phyloP scores from a whole-genome alignment of 176 grass and related monocot species.

The Lolium perenne region DNA sequence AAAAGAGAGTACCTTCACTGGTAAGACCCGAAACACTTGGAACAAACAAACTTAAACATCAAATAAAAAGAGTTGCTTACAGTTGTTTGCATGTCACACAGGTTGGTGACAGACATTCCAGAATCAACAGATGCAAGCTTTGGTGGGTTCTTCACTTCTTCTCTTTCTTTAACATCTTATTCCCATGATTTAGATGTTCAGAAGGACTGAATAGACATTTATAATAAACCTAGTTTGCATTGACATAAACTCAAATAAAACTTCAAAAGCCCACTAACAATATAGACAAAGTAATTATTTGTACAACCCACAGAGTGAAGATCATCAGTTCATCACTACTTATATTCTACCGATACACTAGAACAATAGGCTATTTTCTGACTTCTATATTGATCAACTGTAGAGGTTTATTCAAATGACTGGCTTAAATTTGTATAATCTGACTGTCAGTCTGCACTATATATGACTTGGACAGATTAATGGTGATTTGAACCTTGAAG shows the following conservation, averaged over 20 bases:
- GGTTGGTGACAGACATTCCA: constrained; percentile 97
- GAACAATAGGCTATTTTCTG: neutral
- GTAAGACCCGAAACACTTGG: constrained; percentile 61
- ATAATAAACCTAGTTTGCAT: neutral
- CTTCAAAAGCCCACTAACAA: neutral
- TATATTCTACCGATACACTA: neutral
- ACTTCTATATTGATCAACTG: constrained; percentile 28
- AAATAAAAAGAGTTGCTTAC: constrained; percentile 38
- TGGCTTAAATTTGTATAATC: constrained; percentile 2
- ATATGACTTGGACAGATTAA: constrained; percentile 1
- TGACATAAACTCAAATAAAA: neutral
- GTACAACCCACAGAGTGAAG: constrained; percentile 14
- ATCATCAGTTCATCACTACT: neutral
- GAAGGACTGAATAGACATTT: constrained; percentile 28
- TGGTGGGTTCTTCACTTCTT: constrained; percentile 58
- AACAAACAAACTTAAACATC: constrained; percentile 37
- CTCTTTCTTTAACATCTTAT: constrained; percentile 9
- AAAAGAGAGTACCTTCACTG: constrained; percentile 98
- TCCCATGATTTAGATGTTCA: constrained; percentile 45
- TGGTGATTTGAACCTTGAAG: constrained; percentile 7
- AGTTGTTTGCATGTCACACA: constrained; percentile 46
- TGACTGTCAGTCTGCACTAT: constrained; percentile 2
- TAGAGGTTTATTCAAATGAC: constrained; percentile 26
- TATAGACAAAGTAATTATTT: neutral
- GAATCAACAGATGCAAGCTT: constrained; percentile 72